Percentiles rank a stretch among this genome's conserved stretches.
Evolutionary conservation across 192 early-diverging fungal genomes (phyloP).

Genomic region (Entomortierella lignicola): DNA sequence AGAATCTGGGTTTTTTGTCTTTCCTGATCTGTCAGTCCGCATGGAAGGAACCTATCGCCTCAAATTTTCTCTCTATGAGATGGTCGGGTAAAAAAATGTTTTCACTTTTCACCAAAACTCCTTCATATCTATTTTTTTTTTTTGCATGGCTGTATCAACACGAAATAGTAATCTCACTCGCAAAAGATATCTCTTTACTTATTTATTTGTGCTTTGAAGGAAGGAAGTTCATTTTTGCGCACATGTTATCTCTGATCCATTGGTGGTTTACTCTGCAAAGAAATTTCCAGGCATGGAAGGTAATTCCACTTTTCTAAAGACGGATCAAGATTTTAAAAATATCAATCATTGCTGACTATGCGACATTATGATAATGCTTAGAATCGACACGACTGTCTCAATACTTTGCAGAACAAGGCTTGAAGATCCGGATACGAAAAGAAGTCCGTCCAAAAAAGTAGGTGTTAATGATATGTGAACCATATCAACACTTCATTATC

Average conservation of each 20-base stretch:
- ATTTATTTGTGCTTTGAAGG: conserved; percentile 16
- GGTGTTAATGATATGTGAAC: not conserved
- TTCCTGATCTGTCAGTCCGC: conserved; percentile 94
- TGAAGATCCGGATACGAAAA: conserved; percentile 95
- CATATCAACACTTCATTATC: not conserved
- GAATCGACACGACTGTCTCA: conserved; percentile 91
- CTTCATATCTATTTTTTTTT: too few relatives aligned
- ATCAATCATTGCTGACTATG: not conserved
- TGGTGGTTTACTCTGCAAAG: conserved; percentile 93
- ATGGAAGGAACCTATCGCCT: conserved; percentile 91
- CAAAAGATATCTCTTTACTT: not conserved
- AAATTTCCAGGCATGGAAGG: conserved; percentile 96
- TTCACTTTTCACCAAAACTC: too few relatives aligned
- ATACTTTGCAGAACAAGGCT: conserved; percentile 95
- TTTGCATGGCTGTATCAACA: too few relatives aligned
- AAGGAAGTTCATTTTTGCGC: conserved; percentile 91
- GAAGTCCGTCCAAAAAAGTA: conserved; percentile 71
- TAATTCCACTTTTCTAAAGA: too few relatives aligned
- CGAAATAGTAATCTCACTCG: too few relatives aligned
- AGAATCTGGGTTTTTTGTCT: conserved; percentile 97
- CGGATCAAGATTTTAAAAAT: too few relatives aligned
- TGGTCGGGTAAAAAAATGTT: conserved; percentile 74
- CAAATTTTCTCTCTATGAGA: conserved; percentile 93
- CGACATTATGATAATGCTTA: conserved; percentile 1
- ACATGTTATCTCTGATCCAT: conserved; percentile 85